Base-by-base conservation (phyloP, 805 yeast species). In the Teunomyces tritomae region DNA sequence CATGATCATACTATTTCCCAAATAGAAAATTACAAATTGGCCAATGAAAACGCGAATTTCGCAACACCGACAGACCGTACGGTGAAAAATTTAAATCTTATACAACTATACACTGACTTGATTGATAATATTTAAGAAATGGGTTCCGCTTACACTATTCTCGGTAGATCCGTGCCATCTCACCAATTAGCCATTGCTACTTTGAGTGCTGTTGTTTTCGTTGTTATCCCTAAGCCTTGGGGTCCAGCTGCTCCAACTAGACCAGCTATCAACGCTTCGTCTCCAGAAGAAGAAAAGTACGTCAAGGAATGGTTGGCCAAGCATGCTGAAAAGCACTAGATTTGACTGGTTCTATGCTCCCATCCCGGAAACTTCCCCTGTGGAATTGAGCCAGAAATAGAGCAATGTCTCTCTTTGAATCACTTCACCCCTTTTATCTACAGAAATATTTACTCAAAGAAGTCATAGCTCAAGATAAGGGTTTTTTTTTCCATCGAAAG, bases 211-310 rank as follows among this genome's bases (percentile, higher is more conserved):
- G 85, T 88, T 45, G 80, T 79, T 34, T 75, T 83, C 41, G 68
- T 82, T 46, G 82, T 79, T 51, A 67, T 76, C 43, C 94, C 94
- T 65, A 86, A 88, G 68, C 89, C 91, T 68, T 83, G 85, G 87
- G 72, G 74, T 51, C 71, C 82, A 24, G 75, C 79, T 55, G 76
- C 82, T 56, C 79, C 85, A 59, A 74, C 78, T 52, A 76, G 73
- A 58, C 90, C 94, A 40, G 74, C 83, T 35, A 79, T 89, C 67
- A 80, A 82, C 55, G 96, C 96, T 55, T 69, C 82, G 48, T 80
- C 90, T 44, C 83, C 89, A 57, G 97, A 89, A 63, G 97, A 91
- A 76, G 96, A 88, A 70, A 83, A 85, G 68, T 91, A 87, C 75
- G 85, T 91, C 62, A 63, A 68, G 62, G 70, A 77, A 72, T 66